Percentiles rank a stretch among this genome's conserved stretches.
These are phyloP conservation scores for Fusarium denticulatum DNA, from an alignment of 2,329 filamentous ascomycete species.

Conservation along the genomic window DNA sequence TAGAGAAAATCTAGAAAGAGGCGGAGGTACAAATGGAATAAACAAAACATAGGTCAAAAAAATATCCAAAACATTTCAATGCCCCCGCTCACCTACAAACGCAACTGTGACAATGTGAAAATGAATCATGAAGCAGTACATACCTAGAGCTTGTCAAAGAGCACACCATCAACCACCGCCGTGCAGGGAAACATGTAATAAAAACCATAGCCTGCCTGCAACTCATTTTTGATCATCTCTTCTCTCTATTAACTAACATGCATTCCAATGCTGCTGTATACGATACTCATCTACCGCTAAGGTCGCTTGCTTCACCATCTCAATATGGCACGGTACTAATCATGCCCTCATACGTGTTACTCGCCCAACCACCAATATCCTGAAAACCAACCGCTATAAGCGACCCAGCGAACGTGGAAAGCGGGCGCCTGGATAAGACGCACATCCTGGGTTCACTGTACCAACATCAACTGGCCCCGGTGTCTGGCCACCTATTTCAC, in stretches of 20 bases:
- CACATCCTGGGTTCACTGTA: constrained; percentile 26
- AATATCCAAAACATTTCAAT: constrained; percentile 18
- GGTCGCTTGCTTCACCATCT: constrained; percentile 24
- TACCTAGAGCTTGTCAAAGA: too few species aligned
- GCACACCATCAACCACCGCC: background rate
- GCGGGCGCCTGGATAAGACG: constrained; percentile 7
- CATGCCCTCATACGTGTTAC: constrained; percentile 34
- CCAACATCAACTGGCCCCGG: constrained; percentile 34
- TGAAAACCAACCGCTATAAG: constrained; percentile 33
- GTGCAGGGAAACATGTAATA: too few species aligned
- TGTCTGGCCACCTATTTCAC: constrained; percentile 41
- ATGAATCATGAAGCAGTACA: background rate
- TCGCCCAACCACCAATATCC: constrained; percentile 34
- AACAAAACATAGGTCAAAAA: constrained; percentile 22
- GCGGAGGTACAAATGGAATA: constrained; percentile 4
- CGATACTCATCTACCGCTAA: constrained; percentile 24
- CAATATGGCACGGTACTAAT: constrained; percentile 16
- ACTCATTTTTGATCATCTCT: constrained; percentile 7
- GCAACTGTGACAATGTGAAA: background rate
- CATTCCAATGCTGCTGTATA: constrained; percentile 29
- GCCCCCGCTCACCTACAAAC: too few species aligned
- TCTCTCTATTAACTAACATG: constrained; percentile 39
- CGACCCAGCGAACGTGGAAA: constrained; percentile 24
- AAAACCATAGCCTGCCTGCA: background rate
- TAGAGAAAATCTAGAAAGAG: constrained; percentile 18